A percentile compares a stretch with the other conserved stretches of the same genome.
These are phyloP conservation scores for Nemania sp. DNA, from an alignment of 2,329 filamentous ascomycete genomes.

Conservation along the genomic window DNA sequence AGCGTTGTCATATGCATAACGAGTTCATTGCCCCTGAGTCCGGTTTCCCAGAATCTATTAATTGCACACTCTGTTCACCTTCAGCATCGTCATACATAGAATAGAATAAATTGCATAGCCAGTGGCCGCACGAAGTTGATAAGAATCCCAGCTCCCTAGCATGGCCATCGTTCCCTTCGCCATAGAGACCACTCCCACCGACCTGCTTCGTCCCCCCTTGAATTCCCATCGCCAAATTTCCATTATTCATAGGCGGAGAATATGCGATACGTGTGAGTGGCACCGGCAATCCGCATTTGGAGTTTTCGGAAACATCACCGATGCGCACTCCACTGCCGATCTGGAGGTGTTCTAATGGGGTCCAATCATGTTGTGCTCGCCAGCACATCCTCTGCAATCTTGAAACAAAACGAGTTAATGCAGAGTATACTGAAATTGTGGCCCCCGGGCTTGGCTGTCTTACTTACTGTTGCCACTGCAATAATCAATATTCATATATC, in stretches of 20 bases:
- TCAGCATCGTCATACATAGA: too few species aligned
- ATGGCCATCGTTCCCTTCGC: too few species aligned
- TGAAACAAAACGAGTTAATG: conserved; percentile 16
- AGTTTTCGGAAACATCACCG: conserved; percentile 12
- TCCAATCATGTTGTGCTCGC: conserved; percentile 11
- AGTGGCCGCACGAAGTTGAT: too few species aligned
- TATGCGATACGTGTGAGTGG: conserved; percentile 3
- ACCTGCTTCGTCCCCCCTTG: too few species aligned
- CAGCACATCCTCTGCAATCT: conserved; percentile 6
- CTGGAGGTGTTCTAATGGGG: not conserved
- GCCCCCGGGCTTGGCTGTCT: conserved; percentile 10
- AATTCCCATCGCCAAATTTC: too few species aligned
- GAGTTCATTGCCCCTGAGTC: too few species aligned
- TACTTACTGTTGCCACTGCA: conserved; percentile 1
- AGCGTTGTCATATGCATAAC: too few species aligned
- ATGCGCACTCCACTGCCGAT: conserved; percentile 13
- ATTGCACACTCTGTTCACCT: too few species aligned
- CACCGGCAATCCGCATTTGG: conserved; percentile 9
- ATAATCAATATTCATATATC: not conserved
- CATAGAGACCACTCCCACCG: too few species aligned
- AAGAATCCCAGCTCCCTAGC: too few species aligned
- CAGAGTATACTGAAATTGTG: conserved; percentile 5
- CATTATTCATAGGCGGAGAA: not conserved
- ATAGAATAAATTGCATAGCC: too few species aligned
- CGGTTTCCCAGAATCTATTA: too few species aligned